A percentile compares a stretch with the other conserved stretches of the same genome.
Conservation (phyloP, 1,284 basidiomycete genomes). For the Sporisorium graminicola region DNA sequence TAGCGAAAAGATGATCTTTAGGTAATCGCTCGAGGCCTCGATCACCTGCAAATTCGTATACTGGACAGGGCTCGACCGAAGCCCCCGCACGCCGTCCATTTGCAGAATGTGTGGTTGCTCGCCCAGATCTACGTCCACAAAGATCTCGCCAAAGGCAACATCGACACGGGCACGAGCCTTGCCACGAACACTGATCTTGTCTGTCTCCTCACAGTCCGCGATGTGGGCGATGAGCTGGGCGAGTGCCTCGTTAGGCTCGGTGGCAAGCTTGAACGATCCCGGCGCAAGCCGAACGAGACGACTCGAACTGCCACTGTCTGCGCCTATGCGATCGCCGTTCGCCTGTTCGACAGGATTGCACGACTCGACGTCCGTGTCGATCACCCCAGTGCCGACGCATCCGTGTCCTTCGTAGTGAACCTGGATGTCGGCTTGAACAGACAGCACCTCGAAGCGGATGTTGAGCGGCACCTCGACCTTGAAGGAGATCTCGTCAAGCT, state of each 20-base stretch:
- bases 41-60: conserved; percentile 55
- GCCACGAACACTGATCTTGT: conserved; percentile 54
- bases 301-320: not conserved
- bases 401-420: conserved; percentile 52
- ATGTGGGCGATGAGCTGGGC: conserved; percentile 53
- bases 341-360: conserved; percentile 16
- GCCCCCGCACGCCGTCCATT: conserved; percentile 38
- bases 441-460: conserved; percentile 41
- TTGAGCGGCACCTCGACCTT: conserved; percentile 50
- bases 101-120: conserved; percentile 29
- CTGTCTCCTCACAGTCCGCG: conserved; percentile 47
- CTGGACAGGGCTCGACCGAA: conserved; percentile 52
- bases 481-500: conserved; percentile 47
- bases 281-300: conserved; percentile 28
- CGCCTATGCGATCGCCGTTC: not conserved
- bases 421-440: conserved; percentile 50
- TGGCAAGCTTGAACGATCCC: conserved; percentile 32
- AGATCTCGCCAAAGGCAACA: conserved; percentile 47
- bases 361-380: conserved; percentile 34
- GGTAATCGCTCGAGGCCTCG: conserved; percentile 42
- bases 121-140: conserved; percentile 48
- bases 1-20: conserved; percentile 52
- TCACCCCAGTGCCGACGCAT: conserved; percentile 45
- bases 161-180: conserved; percentile 42
- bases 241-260: conserved; percentile 22